Evolutionary conservation across 306 rosid species (phyloP).

Genomic region (Ormosia semicastrata): DNA sequence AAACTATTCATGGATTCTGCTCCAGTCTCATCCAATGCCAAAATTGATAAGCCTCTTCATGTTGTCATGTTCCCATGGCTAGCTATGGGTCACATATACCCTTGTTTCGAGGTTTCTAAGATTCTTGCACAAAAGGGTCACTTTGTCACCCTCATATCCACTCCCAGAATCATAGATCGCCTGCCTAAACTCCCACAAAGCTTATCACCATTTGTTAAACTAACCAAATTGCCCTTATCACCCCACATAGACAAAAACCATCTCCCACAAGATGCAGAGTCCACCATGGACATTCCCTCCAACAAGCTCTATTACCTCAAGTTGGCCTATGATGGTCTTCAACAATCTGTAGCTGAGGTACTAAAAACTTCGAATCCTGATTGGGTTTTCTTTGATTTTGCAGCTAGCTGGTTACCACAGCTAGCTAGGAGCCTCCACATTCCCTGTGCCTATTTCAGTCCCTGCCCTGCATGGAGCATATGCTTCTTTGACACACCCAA

Average conservation of each 20-base stretch:
- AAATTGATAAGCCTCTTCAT: conserved; percentile 37
- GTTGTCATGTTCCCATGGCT: conserved; percentile 67
- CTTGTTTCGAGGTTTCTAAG: conserved; percentile 49
- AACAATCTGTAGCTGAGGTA: conserved; percentile 27
- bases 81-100: conserved; percentile 59
- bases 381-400: conserved; percentile 60
- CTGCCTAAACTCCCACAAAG: conserved; percentile 45
- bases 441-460: conserved; percentile 38
- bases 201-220: conserved; percentile 21
- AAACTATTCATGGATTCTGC: neutral
- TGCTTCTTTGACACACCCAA: conserved; percentile 44
- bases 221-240: conserved; percentile 46
- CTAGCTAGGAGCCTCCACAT: conserved; percentile 21
- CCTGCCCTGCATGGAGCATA: conserved; percentile 41
- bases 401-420: conserved; percentile 36
- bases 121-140: conserved; percentile 60
- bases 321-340: conserved; percentile 43
- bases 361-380: conserved; percentile 35
- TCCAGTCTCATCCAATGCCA: neutral
- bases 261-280: conserved; percentile 45
- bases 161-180: conserved; percentile 52
- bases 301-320: conserved; percentile 43
- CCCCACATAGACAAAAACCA: conserved; percentile 9
- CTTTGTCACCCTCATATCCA: conserved; percentile 43
- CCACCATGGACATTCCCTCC: conserved; percentile 49